These are phyloP conservation scores for Phytopythium chamaehyphon DNA, from an alignment of 352 stramenopile species.

Conservation along the genomic window DNA sequence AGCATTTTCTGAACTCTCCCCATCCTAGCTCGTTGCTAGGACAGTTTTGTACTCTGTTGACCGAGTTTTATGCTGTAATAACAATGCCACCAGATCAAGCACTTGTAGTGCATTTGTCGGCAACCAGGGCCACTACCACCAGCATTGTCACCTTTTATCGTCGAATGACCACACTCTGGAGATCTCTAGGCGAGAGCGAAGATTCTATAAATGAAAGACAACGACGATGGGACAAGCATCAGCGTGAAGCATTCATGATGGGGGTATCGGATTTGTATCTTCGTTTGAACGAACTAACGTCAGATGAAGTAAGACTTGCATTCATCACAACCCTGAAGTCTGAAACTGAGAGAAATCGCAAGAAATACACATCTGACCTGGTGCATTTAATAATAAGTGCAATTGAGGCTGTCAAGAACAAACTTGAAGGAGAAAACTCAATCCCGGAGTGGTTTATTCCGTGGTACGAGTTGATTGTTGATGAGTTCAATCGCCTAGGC, in stretches of 20 bases:
- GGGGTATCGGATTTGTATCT: not conserved
- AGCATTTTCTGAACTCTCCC: too few relatives aligned
- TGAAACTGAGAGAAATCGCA: not conserved
- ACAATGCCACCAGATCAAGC: too few relatives aligned
- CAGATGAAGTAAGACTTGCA: not conserved
- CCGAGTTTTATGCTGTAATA: too few relatives aligned
- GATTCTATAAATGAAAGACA: too few relatives aligned
- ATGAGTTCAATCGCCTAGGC: not conserved
- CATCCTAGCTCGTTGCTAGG: too few relatives aligned
- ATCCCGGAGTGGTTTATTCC: conserved; percentile 2
- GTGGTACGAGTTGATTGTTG: not conserved
- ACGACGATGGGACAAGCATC: not conserved
- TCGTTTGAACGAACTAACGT: not conserved
- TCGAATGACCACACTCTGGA: too few relatives aligned
- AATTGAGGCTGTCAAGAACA: not conserved
- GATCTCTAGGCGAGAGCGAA: too few relatives aligned
- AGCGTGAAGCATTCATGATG: not conserved
- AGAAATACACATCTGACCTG: not conserved
- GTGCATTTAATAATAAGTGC: not conserved
- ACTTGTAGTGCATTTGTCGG: too few relatives aligned
- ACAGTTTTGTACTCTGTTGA: too few relatives aligned
- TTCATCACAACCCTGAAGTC: not conserved
- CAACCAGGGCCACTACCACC: too few relatives aligned
- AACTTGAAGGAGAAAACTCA: not conserved
- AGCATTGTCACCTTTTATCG: too few relatives aligned